These are phyloP conservation scores for Penicillium nordicum DNA, from an alignment of 2,329 filamentous ascomycete genomes.

Conservation along the genomic window DNA sequence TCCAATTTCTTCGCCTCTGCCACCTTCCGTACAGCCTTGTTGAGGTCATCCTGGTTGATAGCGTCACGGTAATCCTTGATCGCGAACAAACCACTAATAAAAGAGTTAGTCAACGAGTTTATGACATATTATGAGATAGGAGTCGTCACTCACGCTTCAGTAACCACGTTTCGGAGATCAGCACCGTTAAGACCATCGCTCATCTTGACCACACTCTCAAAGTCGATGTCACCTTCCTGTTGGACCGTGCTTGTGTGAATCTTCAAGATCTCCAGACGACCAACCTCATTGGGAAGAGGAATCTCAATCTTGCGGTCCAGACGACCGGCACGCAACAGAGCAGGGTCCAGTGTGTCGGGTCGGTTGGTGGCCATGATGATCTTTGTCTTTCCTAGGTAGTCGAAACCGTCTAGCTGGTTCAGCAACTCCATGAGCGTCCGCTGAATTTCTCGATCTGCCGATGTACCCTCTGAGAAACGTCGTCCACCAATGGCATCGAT, in stretches of 20 bases:
- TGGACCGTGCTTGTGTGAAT: constrained; percentile 86
- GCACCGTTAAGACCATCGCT: constrained; percentile 96
- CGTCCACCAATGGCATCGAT: constrained; percentile 98
- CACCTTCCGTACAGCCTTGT: constrained; percentile 97
- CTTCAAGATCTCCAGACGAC: constrained; percentile 93
- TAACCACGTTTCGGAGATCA: constrained; percentile 95
- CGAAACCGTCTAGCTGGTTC: constrained; percentile 97
- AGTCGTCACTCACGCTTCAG: constrained; percentile 75
- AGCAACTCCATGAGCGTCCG: constrained; percentile 97
- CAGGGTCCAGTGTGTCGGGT: constrained; percentile 92
- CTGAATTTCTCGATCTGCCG: constrained; percentile 96
- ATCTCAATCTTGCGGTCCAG: constrained; percentile 98
- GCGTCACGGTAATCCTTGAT: constrained; percentile 98
- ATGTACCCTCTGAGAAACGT: constrained; percentile 94
- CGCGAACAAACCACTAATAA: constrained; percentile 76
- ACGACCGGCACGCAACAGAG: constrained; percentile 84
- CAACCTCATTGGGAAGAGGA: constrained; percentile 92
- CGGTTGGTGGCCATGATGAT: constrained; percentile 99
- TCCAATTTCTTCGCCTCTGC: constrained; percentile 97
- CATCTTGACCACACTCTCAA: constrained; percentile 99
- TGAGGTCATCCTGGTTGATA: constrained; percentile 98
- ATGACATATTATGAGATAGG: background rate
- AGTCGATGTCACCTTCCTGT: constrained; percentile 93
- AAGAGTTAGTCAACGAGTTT: constrained; percentile 16
- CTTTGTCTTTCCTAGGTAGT: constrained; percentile 98